Evolutionary conservation across 2,329 filamentous ascomycete genomes (phyloP).

Genomic region (Trichophyton verrucosum): DNA sequence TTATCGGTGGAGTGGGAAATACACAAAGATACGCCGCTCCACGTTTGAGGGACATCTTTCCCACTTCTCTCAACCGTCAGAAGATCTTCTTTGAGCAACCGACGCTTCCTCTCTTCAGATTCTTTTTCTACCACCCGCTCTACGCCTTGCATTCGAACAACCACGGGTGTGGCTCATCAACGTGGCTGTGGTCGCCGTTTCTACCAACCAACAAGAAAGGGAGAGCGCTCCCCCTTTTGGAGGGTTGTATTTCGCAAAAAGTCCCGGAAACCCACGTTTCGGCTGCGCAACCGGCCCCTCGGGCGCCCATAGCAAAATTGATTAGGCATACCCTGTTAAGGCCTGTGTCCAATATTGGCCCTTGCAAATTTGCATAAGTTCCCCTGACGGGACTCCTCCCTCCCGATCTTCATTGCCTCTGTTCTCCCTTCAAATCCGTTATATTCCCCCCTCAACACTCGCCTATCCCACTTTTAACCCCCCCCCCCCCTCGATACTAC

Average conservation of each 20-base stretch:
- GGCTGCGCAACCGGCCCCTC: background rate
- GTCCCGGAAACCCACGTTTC: background rate
- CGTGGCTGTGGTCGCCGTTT: background rate
- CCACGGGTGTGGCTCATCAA: background rate
- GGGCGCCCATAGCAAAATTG: background rate
- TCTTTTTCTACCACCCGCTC: background rate
- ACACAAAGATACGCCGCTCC: background rate
- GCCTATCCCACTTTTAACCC: background rate
- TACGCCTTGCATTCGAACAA: background rate
- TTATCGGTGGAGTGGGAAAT: background rate
- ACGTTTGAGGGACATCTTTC: background rate
- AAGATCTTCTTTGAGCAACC: background rate
- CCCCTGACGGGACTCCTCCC: background rate
- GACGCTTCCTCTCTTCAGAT: background rate
- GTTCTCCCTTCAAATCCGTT: background rate
- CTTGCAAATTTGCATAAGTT: background rate
- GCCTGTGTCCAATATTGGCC: background rate
- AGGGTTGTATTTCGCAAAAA: background rate
- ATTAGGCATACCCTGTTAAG: background rate
- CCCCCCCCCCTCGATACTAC: too few relatives aligned
- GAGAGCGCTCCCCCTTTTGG: background rate
- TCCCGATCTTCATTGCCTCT: background rate
- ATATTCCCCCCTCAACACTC: background rate
- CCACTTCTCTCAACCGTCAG: background rate
- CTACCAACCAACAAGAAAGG: background rate